Base-by-base conservation (phyloP, 169 alveolate species). In the Eimeria necatrix region DNA sequence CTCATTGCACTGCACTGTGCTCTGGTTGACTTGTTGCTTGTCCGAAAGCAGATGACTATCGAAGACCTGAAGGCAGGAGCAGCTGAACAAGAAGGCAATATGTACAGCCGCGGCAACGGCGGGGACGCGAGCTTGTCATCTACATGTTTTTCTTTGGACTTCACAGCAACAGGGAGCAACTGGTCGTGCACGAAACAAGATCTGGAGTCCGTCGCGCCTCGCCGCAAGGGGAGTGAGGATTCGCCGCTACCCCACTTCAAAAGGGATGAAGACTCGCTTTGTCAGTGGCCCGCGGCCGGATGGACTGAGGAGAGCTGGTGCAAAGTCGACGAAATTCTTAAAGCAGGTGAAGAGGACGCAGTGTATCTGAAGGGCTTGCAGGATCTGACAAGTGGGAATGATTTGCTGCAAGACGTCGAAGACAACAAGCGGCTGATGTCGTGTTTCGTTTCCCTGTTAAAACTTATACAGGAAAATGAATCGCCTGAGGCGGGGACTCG, bases 101-200 rank as follows among this genome's bases (percentile, higher is more conserved):
- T 10, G 32, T 20, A n/a, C 68, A 56, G 68, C 68, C 12, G 68
- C 68, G 18, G 68, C 68, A 56, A 0, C 68, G 18, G 68, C 68
- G 68, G 68, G 68, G 68, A 68, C 1, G 22, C 32, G 22, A 68
- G 78, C 32, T 10, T 68, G 22, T 3, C 78, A 8, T 68, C 78
- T 22, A 68, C 78, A 7, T 68, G 78, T 68, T 68, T 68, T 68
- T 68, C 78, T 68, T 1, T 68, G 78, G 78, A 68, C 14, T 68
- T 68, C 41, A 20, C 78, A 14, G 22, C 68, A 56, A 56, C 68
- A 56, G 68, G 68, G 12, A 56, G 68, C 2, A 56, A 56, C 68
- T 56, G 68, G 68, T 56, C 68, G 20, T 56, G 68, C 20, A 14
- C 68, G 68, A 56, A 56, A 56, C 20, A 18, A 14, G 68, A 56